Base-by-base conservation (phyloP, 192 early-diverging fungal genomes). In the Coemansia pectinata region DNA sequence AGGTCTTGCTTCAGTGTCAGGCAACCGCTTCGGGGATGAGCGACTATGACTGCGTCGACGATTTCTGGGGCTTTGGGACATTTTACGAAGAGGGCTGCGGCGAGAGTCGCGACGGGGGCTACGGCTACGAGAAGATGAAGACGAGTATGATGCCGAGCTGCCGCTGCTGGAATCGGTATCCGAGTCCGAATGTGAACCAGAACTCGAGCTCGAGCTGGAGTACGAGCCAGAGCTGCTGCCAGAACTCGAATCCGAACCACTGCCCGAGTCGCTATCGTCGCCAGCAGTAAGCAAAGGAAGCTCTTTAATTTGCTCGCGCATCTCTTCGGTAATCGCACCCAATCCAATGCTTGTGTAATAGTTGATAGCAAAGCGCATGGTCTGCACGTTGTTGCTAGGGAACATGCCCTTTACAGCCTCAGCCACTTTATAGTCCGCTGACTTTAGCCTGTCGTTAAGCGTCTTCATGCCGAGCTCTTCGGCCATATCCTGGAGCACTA, bases 321-420 rank as follows among this genome's bases (percentile, higher is more conserved):
- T 85, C 19, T 96, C 95, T 31, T 95, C 95, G 1, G 96, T 98
- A 52, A 99, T 74, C 2, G 89, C 92, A 71, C 96, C 97, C 31
- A 99, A 76, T 19, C 91, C 94, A 74, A 99, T 96, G 72, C 89
- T 92, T 0, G 95, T 97, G 69, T 94, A 99, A 77, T 96, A 99
- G 75, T 99, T 99, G 87, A 99, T 98, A 11, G 97, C 95, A 78
- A 98, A 98, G 45, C 96, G 90, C 12, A 91, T 94, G 62, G 93
- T 87, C 62, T 89, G 88, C 47, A 94, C 93, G 70, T 91, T 92
- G 70, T 94, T 92, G 55, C 86, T 94, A 12, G 95, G 96, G 74
- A 99, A 99, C 73, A 98, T 76, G 31, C 95, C 96, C 15, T 85
- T 83, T 68, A 95, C 90, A 14, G 89, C 93, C 29, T 92, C 91